Evolutionary conservation across 257 asterid species (phyloP).

Genomic region (Solanum lycopersicoides): DNA sequence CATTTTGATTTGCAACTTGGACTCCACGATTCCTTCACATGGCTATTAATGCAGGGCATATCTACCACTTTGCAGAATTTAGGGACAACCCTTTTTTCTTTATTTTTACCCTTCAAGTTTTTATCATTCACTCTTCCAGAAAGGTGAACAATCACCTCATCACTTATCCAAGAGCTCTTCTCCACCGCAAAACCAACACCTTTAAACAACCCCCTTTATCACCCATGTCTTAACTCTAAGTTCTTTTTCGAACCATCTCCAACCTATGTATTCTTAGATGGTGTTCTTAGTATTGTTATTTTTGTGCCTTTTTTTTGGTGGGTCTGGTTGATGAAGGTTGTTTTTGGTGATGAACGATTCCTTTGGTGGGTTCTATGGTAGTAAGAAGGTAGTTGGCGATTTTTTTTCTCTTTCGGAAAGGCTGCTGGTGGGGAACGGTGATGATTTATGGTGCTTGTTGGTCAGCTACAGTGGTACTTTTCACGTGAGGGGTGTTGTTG

Average conservation of each 20-base stretch:
- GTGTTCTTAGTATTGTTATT: neutral
- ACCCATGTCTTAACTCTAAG: neutral
- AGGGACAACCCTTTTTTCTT: neutral
- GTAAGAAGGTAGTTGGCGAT: neutral
- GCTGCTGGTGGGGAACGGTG: neutral
- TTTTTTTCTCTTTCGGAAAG: neutral
- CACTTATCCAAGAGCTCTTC: neutral
- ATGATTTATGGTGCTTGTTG: neutral
- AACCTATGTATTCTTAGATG: neutral
- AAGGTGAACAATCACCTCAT: neutral
- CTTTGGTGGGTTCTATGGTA: neutral
- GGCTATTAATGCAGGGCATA: neutral
- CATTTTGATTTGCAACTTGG: neutral
- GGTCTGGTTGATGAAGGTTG: neutral
- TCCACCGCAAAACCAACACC: neutral
- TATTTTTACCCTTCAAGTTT: neutral
- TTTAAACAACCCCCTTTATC: neutral
- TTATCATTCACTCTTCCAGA: neutral
- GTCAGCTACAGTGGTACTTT: neutral
- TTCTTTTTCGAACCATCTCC: neutral
- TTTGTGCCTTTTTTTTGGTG: neutral
- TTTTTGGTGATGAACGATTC: neutral
- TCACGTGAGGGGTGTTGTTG: neutral
- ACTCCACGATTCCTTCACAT: neutral
- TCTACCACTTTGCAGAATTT: neutral